phyloP scores from a whole-genome alignment of 805 yeast genomes.

The Kuraishia hungarica region DNA sequence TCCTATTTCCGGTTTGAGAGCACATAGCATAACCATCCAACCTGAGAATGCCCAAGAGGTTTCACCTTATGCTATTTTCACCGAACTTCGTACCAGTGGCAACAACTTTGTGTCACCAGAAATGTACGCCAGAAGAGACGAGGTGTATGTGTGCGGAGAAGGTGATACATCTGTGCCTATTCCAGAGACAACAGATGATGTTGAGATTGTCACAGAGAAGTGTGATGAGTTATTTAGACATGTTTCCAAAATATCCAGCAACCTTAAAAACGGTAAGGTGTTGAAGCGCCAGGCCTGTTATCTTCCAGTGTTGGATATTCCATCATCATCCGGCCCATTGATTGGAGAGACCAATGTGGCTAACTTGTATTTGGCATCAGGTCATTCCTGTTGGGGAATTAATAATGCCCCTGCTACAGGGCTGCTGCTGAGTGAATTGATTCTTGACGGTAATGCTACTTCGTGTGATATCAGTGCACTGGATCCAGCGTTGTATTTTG shows the following conservation, averaged over 20 bases:
- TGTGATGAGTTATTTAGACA: constrained; percentile 82
- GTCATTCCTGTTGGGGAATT: constrained; percentile 98
- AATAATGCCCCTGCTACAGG: constrained; percentile 98
- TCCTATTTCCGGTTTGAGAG: constrained; percentile 89
- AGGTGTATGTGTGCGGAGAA: constrained; percentile 95
- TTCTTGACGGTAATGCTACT: constrained; percentile 72
- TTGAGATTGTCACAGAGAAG: constrained; percentile 75
- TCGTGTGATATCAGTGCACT: constrained; percentile 76
- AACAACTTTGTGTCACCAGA: constrained; percentile 80
- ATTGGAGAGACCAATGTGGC: constrained; percentile 89
- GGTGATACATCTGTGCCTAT: constrained; percentile 86
- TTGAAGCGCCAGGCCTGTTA: constrained; percentile 89
- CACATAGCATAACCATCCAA: constrained; percentile 87
- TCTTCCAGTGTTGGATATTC: constrained; percentile 88
- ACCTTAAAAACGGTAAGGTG: constrained; percentile 64
- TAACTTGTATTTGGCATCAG: constrained; percentile 73
- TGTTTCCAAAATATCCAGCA: constrained; percentile 69
- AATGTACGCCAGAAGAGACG: constrained; percentile 90
- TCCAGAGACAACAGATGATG: constrained; percentile 93
- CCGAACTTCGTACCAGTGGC: constrained; percentile 73
- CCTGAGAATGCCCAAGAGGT: constrained; percentile 66
- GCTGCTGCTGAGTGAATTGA: constrained; percentile 78
- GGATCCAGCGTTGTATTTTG: constrained; percentile 84
- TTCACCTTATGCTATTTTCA: constrained; percentile 90
- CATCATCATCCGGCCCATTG: constrained; percentile 87